Evolutionary conservation across 2,329 filamentous ascomycete genomes (phyloP).

Genomic region (Apiospora arundinis): DNA sequence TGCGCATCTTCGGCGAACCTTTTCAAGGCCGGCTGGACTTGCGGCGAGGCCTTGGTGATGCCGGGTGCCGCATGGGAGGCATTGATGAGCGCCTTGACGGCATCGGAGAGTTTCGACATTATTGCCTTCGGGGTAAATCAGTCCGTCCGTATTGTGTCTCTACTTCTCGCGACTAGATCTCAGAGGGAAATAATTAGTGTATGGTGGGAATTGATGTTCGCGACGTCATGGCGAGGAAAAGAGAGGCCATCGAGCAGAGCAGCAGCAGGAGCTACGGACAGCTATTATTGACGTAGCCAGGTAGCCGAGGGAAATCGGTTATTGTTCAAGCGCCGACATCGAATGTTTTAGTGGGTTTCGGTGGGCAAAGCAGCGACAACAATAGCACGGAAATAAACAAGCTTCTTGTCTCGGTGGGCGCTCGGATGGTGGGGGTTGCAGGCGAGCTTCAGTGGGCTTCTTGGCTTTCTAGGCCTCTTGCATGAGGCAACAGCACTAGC

Average conservation of each 20-base stretch:
- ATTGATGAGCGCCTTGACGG: constrained; percentile 77
- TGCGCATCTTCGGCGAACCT: constrained; percentile 68
- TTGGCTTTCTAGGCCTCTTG: not conserved
- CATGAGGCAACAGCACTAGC: not conserved
- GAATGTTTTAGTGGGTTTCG: not conserved
- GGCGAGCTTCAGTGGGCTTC: not conserved
- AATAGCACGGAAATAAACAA: not conserved
- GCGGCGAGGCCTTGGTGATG: constrained; percentile 66
- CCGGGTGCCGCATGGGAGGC: constrained; percentile 70
- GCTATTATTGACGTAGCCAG: not conserved
- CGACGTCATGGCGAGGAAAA: not conserved
- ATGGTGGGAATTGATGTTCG: not conserved
- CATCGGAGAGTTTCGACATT: constrained; percentile 77
- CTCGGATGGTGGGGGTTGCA: not conserved
- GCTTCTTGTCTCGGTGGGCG: not conserved
- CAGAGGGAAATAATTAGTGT: no score
- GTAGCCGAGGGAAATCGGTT: constrained; percentile 24
- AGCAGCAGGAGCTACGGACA: not conserved
- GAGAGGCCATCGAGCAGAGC: not conserved
- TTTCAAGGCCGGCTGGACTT: constrained; percentile 69
- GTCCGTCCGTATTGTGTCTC: not conserved
- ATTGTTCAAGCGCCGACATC: constrained; percentile 28
- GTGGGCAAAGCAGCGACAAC: not conserved
- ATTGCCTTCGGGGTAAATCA: constrained; percentile 26
- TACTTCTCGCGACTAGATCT: not conserved